Base-by-base conservation (phyloP, 805 yeast genomes). In the Wickerhamomyces bovis region DNA sequence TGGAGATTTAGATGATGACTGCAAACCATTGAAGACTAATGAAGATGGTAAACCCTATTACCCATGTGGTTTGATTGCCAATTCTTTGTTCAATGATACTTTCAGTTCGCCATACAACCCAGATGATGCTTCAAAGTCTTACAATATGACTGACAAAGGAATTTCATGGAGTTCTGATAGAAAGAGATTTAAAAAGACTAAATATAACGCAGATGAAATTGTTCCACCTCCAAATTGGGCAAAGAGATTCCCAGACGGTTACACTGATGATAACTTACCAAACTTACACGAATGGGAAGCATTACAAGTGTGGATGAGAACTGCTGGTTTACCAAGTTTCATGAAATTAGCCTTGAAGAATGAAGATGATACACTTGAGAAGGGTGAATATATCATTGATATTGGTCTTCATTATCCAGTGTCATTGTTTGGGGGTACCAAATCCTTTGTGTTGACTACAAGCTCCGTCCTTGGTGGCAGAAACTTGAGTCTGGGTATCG, bases 301-400 rank as follows among this genome's bases (percentile, higher is more conserved):
- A 53, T 77, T 92, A 56, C 96, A 89, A 70, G 92, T 89, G 65
- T 92, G 99, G 99, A 92, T 92, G 97, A 80, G 95, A 58, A 89
- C 97, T 1, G 96, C 98, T 0, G 97, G 95, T 0, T 71, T 92
- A 52, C 95, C 98, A 23, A 79, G 84, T 12, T 92, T 94, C 61
- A 81, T 85, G 72, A 92, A 94, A 62, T 41, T 60, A 21, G 90
- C 89, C 38, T 75, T 84, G 41, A 80, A 85, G 55, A 90, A 88
- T 66, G 83, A 80, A 49, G 70, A 78, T 2, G 69, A 69, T 1
- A 58, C 76, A 2, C 65, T 92, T 49, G 51, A 62, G 1, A 68
- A 76, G 11, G 98, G 98, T 3, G 77, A 78, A 11, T 94, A 92
- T 64, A 71, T 75, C 49, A 67, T 89, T 39, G 73, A 74, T 43